Evolutionary conservation across 495 filamentous ascomycete species (phyloP).

Genomic region (Poronia punctata): DNA sequence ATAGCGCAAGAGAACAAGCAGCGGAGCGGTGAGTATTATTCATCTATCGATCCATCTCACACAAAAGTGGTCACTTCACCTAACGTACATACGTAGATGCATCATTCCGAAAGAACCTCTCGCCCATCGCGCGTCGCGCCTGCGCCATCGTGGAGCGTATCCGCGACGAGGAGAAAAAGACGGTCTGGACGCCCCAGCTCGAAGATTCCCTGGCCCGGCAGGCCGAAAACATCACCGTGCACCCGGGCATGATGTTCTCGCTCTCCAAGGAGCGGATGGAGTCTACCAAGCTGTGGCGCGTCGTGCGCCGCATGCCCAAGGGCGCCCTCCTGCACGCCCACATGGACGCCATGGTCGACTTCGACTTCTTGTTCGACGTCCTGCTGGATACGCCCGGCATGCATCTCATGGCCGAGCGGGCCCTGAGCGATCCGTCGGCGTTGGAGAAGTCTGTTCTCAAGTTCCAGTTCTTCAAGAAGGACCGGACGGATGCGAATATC

Average conservation of each 20-base stretch:
- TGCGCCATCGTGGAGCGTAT: conserved; percentile 72
- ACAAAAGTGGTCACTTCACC: conserved; percentile 3
- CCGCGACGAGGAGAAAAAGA: conserved; percentile 63
- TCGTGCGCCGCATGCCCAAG: conserved; percentile 82
- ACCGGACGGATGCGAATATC: conserved; percentile 33
- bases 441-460: conserved; percentile 40
- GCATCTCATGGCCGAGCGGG: conserved; percentile 51
- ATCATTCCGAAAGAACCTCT: conserved; percentile 59
- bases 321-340: conserved; percentile 85
- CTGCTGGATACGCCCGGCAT: conserved; percentile 70
- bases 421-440: conserved; percentile 42
- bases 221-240: conserved; percentile 48
- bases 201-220: conserved; percentile 55
- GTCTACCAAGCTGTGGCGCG: conserved; percentile 74
- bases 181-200: conserved; percentile 63
- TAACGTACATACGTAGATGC: conserved; percentile 41
- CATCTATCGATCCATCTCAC: neutral
- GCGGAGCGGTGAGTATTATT: conserved; percentile 59
- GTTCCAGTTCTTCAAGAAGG: conserved; percentile 46
- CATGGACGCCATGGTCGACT: conserved; percentile 82
- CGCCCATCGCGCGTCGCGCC: conserved; percentile 66
- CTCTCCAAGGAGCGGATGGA: conserved; percentile 75
- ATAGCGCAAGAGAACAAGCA: conserved; percentile 73
- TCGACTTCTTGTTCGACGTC: conserved; percentile 66
- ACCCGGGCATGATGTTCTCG: conserved; percentile 85